A percentile compares a stretch with the other conserved stretches of the same genome.
Evolutionary conservation across 768 basidiomycete genomes (phyloP).

Genomic region (Podaxis sp.): DNA sequence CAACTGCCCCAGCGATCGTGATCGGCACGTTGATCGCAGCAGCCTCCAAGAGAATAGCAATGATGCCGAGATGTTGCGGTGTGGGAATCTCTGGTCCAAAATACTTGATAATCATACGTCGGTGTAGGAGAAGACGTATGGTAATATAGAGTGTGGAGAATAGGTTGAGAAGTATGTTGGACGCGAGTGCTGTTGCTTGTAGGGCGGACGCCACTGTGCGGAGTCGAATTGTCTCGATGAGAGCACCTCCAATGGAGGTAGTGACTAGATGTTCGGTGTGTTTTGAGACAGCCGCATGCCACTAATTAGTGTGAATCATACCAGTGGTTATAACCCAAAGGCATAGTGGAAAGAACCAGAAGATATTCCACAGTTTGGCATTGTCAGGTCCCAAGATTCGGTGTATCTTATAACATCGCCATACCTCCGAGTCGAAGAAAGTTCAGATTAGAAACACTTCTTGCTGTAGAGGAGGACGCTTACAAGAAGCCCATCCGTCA

Average conservation of each 20-base stretch:
- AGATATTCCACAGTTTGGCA: not conserved
- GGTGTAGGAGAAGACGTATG: not conserved
- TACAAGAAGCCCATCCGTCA: not conserved
- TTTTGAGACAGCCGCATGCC: not conserved
- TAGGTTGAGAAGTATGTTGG: not conserved
- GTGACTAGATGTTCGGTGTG: not conserved
- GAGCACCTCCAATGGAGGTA: not conserved
- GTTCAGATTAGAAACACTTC: not conserved
- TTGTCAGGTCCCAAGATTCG: not conserved
- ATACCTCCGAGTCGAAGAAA: not conserved
- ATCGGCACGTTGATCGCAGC: not conserved
- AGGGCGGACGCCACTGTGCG: not conserved
- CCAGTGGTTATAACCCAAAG: not conserved
- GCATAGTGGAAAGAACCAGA: not conserved
- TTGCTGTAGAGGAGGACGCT: not conserved
- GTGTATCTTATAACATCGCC: not conserved
- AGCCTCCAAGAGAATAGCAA: not conserved
- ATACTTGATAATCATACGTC: not conserved
- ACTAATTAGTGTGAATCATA: not conserved
- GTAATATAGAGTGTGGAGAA: not conserved
- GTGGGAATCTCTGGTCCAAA: not conserved
- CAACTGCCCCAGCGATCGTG: not conserved
- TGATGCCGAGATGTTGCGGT: not conserved
- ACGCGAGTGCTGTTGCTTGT: not conserved
- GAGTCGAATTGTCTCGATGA: not conserved